Percentiles rank a stretch among this genome's conserved stretches.
Conservation (phyloP, 1,284 basidiomycete genomes). For the Xanthoconium separans region DNA sequence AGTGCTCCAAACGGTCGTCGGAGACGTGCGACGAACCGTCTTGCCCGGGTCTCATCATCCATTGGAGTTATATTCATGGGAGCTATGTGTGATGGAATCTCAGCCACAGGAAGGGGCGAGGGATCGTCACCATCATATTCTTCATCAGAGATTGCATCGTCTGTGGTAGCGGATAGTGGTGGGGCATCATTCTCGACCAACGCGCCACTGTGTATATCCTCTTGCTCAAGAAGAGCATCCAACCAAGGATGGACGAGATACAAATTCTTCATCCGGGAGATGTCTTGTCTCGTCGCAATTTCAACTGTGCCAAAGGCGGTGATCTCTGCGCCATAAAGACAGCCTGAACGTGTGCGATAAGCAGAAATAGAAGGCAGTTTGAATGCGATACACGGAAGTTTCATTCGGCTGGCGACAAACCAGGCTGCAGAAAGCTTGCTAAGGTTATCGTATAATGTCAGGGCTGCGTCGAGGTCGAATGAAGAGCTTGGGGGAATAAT, state of each 20-base stretch:
- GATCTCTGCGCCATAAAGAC: background rate
- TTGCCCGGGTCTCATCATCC: background rate
- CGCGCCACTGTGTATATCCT: background rate
- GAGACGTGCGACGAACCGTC: background rate
- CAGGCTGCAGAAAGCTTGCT: background rate
- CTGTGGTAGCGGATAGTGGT: background rate
- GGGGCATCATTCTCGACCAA: background rate
- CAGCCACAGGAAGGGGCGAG: background rate
- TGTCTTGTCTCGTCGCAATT: background rate
- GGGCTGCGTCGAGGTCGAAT: background rate
- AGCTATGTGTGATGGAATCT: background rate
- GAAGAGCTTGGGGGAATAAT: background rate
- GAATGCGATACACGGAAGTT: background rate
- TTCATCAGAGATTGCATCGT: background rate
- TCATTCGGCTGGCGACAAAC: background rate
- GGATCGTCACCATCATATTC: background rate
- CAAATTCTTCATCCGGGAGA: background rate
- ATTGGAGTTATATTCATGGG: too few relatives aligned
- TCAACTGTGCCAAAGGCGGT: background rate
- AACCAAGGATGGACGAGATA: conserved; percentile 6
- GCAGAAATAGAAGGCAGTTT: background rate
- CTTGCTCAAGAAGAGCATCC: background rate
- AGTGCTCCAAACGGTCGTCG: background rate
- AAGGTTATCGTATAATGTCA: background rate
- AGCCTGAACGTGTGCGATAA: background rate